Base-by-base conservation (phyloP, 331 rosid species). In the Pyracantha coccinea region DNA sequence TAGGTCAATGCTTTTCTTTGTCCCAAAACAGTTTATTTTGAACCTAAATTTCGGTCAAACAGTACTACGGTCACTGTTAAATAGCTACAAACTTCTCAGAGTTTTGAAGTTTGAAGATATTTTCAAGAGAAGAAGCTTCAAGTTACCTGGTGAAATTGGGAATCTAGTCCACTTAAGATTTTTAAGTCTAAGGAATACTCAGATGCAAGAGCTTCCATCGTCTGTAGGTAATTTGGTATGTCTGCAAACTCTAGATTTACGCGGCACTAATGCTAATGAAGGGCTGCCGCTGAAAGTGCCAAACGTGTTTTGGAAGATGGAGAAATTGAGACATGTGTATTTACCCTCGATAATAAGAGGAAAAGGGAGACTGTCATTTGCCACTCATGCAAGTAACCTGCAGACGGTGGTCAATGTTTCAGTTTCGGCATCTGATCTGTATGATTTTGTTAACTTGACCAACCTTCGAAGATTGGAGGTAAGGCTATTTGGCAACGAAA, bases 261-360 rank as follows among this genome's bases (percentile, higher is more conserved):
- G 19, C 74, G 80, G 86, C 25, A 21, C 25, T 3, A 2, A 41
- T 0, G 15, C 47, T 41, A 4, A 41, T 11, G 0, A 0, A 41
- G 15, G 47, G 47, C 11, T 41, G 47, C 15, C 11, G 15, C 47
- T 16, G 84, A 74, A 67, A 62, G 77, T 85, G 25, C 89, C 86
- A 12, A 75, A 79, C 13, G 72, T 70, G 13, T 3, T 83, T 29
- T 76, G 78, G 74, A 81, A 81, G 82, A 55, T 88, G 80, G 71
- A 71, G 64, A 62, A 75, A 25, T 68, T 88, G 85, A 85, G 85
- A 59, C 88, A 85, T 83, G 33, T 88, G 16, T 82, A 83, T 76
- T 86, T 88, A 78, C 91, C 86, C 1, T 54, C 55, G 23, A 16
- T 53, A 50, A 2, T 12, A 5, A 6, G 0, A 25, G 9, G 13